These are phyloP conservation scores for Curvularia verruculosa DNA, from an alignment of 2,329 filamentous ascomycete genomes.

Conservation along the genomic window DNA sequence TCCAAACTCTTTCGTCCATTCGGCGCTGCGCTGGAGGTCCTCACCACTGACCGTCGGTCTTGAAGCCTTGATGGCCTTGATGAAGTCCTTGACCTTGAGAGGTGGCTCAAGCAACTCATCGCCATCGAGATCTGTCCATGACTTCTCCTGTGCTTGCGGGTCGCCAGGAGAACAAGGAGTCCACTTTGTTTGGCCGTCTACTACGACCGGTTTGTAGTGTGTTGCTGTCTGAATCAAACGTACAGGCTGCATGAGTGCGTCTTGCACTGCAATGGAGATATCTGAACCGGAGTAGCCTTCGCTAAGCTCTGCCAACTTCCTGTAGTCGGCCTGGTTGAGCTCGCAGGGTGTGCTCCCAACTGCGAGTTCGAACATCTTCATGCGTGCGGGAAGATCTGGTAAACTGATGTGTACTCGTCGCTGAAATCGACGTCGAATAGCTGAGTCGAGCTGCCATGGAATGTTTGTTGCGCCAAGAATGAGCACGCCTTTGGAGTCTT, in stretches of 20 bases:
- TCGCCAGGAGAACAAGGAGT: slow-evolving; percentile 97
- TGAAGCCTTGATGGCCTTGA: slow-evolving; percentile 86
- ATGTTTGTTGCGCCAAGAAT: slow-evolving; percentile 98
- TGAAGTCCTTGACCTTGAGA: slow-evolving; percentile 87
- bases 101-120: slow-evolving; percentile 86
- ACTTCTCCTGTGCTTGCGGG: slow-evolving; percentile 85
- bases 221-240: slow-evolving; percentile 96
- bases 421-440: slow-evolving; percentile 95
- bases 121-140: slow-evolving; percentile 84
- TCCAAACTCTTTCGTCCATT: slow-evolving; percentile 96
- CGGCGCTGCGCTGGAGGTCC: slow-evolving; percentile 81
- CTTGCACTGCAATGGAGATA: slow-evolving; percentile 93
- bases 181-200: slow-evolving; percentile 69
- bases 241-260: slow-evolving; percentile 96
- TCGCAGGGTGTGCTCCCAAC: slow-evolving; percentile 93
- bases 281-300: slow-evolving; percentile 97
- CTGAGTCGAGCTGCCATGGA: slow-evolving; percentile 96
- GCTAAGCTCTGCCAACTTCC: slow-evolving; percentile 77
- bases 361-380: slow-evolving; percentile 93
- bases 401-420: slow-evolving; percentile 93
- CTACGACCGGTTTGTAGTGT: slow-evolving; percentile 89
- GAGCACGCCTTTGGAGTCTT: slow-evolving; percentile 90
- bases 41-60: slow-evolving; percentile 88
- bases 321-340: slow-evolving; percentile 77
- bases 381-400: slow-evolving; percentile 83